These are phyloP conservation scores for Pseudotsuga menziesii DNA, from an alignment of 75 land plant genomes.

Conservation along the genomic window DNA sequence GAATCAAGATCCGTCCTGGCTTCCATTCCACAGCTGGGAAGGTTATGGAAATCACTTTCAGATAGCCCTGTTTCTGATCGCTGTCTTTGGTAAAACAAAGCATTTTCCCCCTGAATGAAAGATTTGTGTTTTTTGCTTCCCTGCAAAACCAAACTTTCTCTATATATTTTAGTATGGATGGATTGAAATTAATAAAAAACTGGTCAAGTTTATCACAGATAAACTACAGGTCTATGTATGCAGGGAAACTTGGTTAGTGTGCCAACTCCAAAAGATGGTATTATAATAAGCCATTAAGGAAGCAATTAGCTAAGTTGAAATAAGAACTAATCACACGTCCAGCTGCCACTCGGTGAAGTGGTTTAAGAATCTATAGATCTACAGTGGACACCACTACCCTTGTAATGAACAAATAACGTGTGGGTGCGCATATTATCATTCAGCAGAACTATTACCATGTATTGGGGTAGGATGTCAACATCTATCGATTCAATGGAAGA, in stretches of 20 bases:
- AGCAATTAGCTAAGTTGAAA: background rate
- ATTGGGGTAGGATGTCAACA: background rate
- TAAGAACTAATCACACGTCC: no score
- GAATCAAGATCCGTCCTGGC: constrained; percentile 3
- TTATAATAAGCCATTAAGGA: background rate
- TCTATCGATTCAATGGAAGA: background rate
- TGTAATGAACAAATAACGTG: background rate
- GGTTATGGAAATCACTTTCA: background rate
- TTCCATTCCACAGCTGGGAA: constrained; percentile 9
- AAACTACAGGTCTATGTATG: background rate
- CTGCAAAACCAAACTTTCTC: background rate
- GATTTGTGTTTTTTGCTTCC: constrained; percentile 3
- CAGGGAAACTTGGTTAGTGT: background rate
- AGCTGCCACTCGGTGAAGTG: background rate
- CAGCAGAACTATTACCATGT: background rate
- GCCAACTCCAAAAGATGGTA: background rate
- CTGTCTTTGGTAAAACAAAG: constrained; percentile 6
- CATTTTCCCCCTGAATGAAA: constrained; percentile 5
- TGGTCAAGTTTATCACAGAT: background rate
- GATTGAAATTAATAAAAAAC: background rate
- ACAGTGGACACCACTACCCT: background rate
- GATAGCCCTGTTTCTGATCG: no score
- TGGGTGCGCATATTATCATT: background rate
- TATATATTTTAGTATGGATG: background rate
- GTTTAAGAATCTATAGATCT: background rate